Evolutionary conservation across 768 basidiomycete genomes (phyloP).

Genomic region (Leccinum boreale): DNA sequence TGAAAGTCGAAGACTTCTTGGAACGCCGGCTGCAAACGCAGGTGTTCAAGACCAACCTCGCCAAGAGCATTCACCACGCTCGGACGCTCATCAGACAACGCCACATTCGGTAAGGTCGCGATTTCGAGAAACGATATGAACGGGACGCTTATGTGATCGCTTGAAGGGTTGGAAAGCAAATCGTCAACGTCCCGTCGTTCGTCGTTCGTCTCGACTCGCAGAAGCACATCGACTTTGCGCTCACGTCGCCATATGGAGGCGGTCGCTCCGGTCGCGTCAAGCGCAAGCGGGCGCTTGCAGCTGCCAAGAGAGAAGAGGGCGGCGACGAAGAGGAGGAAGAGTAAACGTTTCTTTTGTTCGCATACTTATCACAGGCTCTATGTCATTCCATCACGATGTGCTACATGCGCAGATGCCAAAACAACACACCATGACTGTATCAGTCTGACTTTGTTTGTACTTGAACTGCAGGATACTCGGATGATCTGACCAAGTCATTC

Average conservation of each 20-base stretch:
- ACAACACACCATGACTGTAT: slow-evolving; percentile 22
- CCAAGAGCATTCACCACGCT: slow-evolving; percentile 98
- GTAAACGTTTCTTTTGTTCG: slow-evolving; percentile 37
- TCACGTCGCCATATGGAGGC: slow-evolving; percentile 95
- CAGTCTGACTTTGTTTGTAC: neutral
- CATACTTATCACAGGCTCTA: slow-evolving; percentile 25
- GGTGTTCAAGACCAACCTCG: slow-evolving; percentile 98
- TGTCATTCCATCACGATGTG: slow-evolving; percentile 29
- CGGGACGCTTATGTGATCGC: neutral
- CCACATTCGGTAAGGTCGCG: slow-evolving; percentile 87
- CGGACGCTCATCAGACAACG: slow-evolving; percentile 97
- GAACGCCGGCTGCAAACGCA: slow-evolving; percentile 98
- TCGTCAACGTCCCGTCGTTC: slow-evolving; percentile 98
- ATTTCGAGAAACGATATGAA: neutral
- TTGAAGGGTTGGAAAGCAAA: slow-evolving; percentile 93
- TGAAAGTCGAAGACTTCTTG: slow-evolving; percentile 99
- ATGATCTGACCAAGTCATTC: neutral
- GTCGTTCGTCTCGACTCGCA: slow-evolving; percentile 99
- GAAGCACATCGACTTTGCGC: slow-evolving; percentile 99
- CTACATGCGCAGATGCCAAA: slow-evolving; percentile 31
- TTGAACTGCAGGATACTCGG: neutral
- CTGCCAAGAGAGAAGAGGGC: slow-evolving; percentile 87
- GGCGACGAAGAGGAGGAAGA: slow-evolving; percentile 92
- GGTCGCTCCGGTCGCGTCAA: slow-evolving; percentile 94
- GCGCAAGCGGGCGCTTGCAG: slow-evolving; percentile 95